Evolutionary conservation across 1,284 basidiomycete species (phyloP).

Genomic region (Tausonia pullulans): DNA sequence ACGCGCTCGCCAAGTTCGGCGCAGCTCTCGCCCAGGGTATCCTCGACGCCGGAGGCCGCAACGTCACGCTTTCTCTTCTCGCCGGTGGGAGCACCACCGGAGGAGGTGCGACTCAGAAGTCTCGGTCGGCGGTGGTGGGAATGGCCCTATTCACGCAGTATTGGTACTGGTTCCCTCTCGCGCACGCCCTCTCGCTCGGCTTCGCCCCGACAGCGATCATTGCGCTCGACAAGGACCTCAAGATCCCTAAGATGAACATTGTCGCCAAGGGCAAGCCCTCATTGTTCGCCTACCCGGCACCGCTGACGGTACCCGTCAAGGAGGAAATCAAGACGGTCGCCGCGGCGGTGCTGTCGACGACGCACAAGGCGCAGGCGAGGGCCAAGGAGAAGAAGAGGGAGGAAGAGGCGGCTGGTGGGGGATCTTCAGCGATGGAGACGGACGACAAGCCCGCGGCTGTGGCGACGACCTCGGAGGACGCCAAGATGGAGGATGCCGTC

Average conservation of each 20-base stretch:
- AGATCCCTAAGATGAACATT: constrained; percentile 84
- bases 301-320: constrained; percentile 76
- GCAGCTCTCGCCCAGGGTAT: constrained; percentile 88
- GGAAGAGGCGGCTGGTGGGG: constrained; percentile 46
- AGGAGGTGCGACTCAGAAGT: constrained; percentile 35
- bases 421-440: constrained; percentile 53
- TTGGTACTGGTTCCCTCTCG: constrained; percentile 98
- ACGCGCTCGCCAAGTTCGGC: constrained; percentile 93
- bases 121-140: constrained; percentile 86
- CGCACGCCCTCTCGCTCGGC: constrained; percentile 81
- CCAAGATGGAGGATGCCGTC: constrained; percentile 42
- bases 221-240: constrained; percentile 69
- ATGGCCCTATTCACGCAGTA: constrained; percentile 95
- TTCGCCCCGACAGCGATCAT: constrained; percentile 92
- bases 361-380: constrained; percentile 82
- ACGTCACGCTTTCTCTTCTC: constrained; percentile 83
- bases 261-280: constrained; percentile 76
- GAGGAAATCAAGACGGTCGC: constrained; percentile 81
- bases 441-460: constrained; percentile 39
- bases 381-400: constrained; percentile 64
- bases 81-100: constrained; percentile 59
- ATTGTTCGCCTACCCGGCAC: constrained; percentile 76
- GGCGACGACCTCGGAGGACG: constrained; percentile 33
- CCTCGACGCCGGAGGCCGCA: constrained; percentile 90
- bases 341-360: constrained; percentile 86